Base-by-base conservation (phyloP, 306 rosid genomes). In the Rosa lucieae region DNA sequence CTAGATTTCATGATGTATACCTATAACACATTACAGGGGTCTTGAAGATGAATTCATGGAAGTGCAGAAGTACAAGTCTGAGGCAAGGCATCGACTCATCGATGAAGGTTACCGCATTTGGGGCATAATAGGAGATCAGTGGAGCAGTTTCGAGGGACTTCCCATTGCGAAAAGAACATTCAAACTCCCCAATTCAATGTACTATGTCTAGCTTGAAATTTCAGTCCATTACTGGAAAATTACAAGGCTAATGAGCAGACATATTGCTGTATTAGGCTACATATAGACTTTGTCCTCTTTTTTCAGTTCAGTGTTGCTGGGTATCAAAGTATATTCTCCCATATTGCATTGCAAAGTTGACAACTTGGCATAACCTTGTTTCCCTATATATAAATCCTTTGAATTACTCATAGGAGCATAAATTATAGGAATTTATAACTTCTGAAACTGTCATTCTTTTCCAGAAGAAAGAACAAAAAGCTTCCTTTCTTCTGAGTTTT, bases 101-200 rank as follows among this genome's bases (percentile, higher is more conserved):
- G 78, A 84, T 52, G 88, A 86, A 72, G 91, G 97, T n/a, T 82
- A 89, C 43, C 89, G 83, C 70, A 85, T 88, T n/a, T 86, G 89
- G 92, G 92, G 93, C 43, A 88, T 89, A 23, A 56, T 85, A 4
- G 93, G 90, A 74, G 97, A 88, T 65, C 93, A 86, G 58, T 89
- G 92, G 90, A 91, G 92, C 85, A 89, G 89, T 21, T 85, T 91
- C 79, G 87, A 88, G 32, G 97, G 93, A 3, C 79, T 81, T 84
- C 91, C 97, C 46, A 18, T 51, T 40, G 82, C 87, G 1, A 79
- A 87, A 80, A 85, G 94, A 80, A 79, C 89, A 78, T 92, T 89
- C 84, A 88, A 92, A 79, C 82, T 92, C 46, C 91, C 94, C 4
- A 88, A 92, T 70, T 87, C 91, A 76, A 88, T 92, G 59, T 88